Percentiles rank a stretch among this genome's conserved stretches.
phyloP scores from a whole-genome alignment of 257 asterid genomes.

The Solanum chmielewskii region DNA sequence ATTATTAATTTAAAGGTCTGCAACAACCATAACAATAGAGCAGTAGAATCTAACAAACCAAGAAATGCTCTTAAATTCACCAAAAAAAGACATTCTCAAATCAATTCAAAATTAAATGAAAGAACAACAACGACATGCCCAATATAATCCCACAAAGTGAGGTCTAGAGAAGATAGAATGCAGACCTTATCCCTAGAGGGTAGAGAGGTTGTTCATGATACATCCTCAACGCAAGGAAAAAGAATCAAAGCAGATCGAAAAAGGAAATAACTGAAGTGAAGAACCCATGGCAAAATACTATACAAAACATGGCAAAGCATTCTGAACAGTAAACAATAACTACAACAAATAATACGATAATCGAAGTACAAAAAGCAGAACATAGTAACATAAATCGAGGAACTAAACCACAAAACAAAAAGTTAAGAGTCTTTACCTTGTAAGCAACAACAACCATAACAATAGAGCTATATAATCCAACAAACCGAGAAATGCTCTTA shows the following conservation, averaged over 20 bases:
- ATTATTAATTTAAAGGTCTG: not conserved
- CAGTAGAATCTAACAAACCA: not conserved
- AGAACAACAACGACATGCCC: not conserved
- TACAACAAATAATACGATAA: not conserved
- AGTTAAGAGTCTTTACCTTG: conserved; percentile 34
- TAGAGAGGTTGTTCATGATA: not conserved
- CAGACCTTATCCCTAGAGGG: not conserved
- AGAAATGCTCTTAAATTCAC: not conserved
- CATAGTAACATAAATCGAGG: not conserved
- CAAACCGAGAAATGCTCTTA: not conserved
- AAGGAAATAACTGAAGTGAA: not conserved
- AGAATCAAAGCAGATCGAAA: not conserved
- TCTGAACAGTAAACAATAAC: not conserved
- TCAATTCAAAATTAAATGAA: not conserved
- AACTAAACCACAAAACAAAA: not conserved
- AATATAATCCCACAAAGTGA: not conserved
- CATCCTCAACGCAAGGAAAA: not conserved
- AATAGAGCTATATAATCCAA: not conserved
- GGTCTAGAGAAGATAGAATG: not conserved
- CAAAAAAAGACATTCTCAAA: not conserved
- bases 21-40: not conserved
- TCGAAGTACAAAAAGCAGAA: not conserved
- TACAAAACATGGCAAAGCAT: no score
- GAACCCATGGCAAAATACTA: not conserved
- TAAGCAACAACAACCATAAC: conserved; percentile 1